Conservation (phyloP, 2,329 filamentous ascomycete species). For the Colletotrichum lini region DNA sequence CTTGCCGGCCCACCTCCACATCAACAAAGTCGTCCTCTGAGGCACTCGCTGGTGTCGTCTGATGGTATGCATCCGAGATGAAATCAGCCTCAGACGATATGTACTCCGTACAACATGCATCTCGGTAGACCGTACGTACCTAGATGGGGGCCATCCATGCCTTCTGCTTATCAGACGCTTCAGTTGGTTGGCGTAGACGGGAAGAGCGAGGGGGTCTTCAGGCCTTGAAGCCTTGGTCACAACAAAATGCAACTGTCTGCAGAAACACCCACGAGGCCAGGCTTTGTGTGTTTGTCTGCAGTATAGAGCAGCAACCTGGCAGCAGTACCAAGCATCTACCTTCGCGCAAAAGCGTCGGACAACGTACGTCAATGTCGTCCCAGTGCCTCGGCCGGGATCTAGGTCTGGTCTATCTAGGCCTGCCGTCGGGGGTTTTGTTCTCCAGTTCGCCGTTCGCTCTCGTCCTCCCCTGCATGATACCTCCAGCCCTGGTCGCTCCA, state of each 20-base stretch:
- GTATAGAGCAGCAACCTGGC: neutral
- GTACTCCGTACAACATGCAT: too few species aligned
- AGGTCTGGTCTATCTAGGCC: neutral
- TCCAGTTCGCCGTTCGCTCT: constrained; percentile 6
- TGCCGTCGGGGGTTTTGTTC: neutral
- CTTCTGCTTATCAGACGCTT: neutral
- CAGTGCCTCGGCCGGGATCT: constrained; percentile 34
- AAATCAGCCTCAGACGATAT: neutral
- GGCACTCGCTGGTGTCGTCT: neutral
- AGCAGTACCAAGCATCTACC: constrained; percentile 4
- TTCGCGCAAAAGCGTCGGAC: constrained; percentile 22
- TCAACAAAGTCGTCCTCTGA: neutral
- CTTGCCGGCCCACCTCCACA: neutral
- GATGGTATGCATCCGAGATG: neutral
- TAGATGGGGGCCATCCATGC: neutral
- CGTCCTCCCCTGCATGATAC: constrained; percentile 34
- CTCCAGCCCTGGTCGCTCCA: constrained; percentile 40
- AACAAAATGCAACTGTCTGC: neutral
- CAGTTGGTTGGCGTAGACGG: constrained; percentile 14
- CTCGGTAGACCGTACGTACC: too few species aligned
- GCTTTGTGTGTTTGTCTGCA: neutral
- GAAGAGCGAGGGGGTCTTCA: constrained; percentile 4
- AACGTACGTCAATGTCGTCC: constrained; percentile 28
- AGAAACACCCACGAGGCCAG: neutral
- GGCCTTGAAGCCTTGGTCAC: constrained; percentile 5